Evolutionary conservation across 768 basidiomycete species (phyloP).

Genomic region (Amanita rubescens): DNA sequence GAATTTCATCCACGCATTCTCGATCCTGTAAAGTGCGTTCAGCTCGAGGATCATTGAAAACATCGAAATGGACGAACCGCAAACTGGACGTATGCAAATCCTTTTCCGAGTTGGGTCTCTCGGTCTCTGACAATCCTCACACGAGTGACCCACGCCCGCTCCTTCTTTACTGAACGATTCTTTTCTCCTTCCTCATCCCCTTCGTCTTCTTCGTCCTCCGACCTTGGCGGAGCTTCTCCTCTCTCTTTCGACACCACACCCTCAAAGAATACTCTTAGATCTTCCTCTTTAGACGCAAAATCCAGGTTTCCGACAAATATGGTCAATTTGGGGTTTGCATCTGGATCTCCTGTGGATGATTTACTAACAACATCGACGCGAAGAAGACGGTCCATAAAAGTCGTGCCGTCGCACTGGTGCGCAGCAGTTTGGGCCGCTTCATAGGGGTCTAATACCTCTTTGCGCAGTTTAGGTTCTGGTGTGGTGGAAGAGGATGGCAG

Average conservation of each 20-base stretch:
- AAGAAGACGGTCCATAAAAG: constrained; percentile 71
- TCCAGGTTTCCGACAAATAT: constrained; percentile 92
- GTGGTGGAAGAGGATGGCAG: constrained; percentile 42
- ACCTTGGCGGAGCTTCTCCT: constrained; percentile 40
- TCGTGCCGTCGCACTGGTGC: constrained; percentile 54
- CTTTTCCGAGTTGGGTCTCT: constrained; percentile 91
- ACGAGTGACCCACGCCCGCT: constrained; percentile 60
- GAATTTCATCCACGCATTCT: constrained; percentile 86
- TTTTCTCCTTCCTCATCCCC: constrained; percentile 18
- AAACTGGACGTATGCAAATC: constrained; percentile 91
- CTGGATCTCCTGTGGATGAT: constrained; percentile 14
- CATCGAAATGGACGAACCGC: constrained; percentile 41
- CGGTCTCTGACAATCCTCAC: constrained; percentile 88
- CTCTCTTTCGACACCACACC: constrained; percentile 61
- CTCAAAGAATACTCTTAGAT: constrained; percentile 84
- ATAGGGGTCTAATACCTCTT: constrained; percentile 49
- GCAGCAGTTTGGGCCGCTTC: constrained; percentile 59
- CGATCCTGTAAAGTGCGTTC: constrained; percentile 51
- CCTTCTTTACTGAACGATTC: constrained; percentile 24
- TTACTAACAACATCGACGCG: constrained; percentile 61
- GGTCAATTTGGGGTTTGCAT: constrained; percentile 69
- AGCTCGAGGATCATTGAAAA: neutral
- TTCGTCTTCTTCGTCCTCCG: constrained; percentile 19
- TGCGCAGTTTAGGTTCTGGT: constrained; percentile 28
- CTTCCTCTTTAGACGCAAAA: constrained; percentile 87